A percentile compares a stretch with the other conserved stretches of the same genome.
phyloP scores from a whole-genome alignment of 495 filamentous ascomycete species.

The Astrothelium subdiscretum region DNA sequence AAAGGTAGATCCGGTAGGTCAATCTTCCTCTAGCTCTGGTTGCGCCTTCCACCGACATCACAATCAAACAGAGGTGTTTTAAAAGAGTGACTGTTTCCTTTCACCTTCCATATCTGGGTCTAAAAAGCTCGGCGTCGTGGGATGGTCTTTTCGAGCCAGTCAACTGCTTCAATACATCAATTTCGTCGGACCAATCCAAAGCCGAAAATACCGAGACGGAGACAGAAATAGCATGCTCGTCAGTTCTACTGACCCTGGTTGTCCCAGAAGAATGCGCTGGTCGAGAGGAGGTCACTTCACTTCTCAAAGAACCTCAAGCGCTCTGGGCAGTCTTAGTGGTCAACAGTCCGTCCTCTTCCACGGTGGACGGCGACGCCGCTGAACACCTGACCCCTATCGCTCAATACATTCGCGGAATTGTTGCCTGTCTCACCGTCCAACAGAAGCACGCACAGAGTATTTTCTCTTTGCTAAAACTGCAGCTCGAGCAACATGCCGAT shows the following conservation, averaged over 20 bases:
- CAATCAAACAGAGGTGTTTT: background rate
- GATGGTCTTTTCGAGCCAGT: background rate
- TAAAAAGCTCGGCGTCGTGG: background rate
- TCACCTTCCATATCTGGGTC: background rate
- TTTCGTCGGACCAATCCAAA: background rate
- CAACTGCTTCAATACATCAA: background rate
- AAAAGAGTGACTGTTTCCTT: background rate
- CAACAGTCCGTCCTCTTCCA: background rate
- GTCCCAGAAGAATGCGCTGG: background rate
- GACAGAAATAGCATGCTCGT: background rate
- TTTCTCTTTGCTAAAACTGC: background rate
- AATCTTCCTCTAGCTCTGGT: background rate
- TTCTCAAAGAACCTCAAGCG: background rate
- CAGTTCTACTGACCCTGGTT: background rate
- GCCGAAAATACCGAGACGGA: background rate
- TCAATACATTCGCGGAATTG: background rate
- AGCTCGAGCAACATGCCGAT: background rate
- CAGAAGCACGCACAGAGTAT: background rate
- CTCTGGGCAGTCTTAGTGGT: background rate
- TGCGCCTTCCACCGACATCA: background rate
- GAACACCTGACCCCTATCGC: background rate
- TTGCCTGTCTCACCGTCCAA: background rate
- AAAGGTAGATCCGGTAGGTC: background rate
- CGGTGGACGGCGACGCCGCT: background rate
- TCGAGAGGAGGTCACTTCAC: background rate